These are phyloP conservation scores for Tulasnella sp. DNA, from an alignment of 768 basidiomycete species.

Conservation along the genomic window DNA sequence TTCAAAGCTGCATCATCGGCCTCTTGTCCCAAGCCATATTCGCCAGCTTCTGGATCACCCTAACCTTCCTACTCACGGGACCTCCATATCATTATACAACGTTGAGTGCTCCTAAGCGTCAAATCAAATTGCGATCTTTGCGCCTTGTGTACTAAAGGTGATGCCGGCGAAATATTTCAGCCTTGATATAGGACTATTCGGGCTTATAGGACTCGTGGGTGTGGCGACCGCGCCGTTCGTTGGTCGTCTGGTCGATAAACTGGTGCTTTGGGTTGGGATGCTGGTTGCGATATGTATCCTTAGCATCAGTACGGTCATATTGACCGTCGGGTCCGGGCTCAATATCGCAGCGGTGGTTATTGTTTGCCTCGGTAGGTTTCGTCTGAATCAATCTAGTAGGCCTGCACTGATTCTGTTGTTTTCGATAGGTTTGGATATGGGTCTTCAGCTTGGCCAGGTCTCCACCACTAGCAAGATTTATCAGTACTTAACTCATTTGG, in stretches of 20 bases:
- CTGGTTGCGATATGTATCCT: conserved; percentile 41
- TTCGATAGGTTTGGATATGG: not conserved
- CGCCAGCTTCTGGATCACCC: conserved; percentile 45
- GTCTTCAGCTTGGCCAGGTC: conserved; percentile 2
- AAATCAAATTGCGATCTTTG: not conserved
- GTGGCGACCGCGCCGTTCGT: conserved; percentile 57
- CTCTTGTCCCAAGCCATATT: conserved; percentile 19
- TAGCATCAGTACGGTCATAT: conserved; percentile 46
- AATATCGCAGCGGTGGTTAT: conserved; percentile 61
- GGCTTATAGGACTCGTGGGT: conserved; percentile 50
- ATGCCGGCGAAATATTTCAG: conserved; percentile 22
- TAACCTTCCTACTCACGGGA: conserved; percentile 36
- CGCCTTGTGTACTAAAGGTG: not conserved
- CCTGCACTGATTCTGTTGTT: not conserved
- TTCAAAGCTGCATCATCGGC: conserved; percentile 38
- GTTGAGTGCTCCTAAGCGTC: no score
- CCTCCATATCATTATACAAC: conserved; percentile 32
- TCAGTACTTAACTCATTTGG: no score
- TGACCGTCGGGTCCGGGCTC: conserved; percentile 57
- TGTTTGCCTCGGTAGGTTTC: conserved; percentile 41
- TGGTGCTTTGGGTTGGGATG: conserved; percentile 70
- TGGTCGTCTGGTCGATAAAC: conserved; percentile 54
- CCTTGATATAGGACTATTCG: conserved; percentile 60
- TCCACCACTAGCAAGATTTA: not conserved
- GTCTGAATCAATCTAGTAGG: not conserved